Conservation (phyloP, 2,329 filamentous ascomycete genomes). For the Aciculosporium take region DNA sequence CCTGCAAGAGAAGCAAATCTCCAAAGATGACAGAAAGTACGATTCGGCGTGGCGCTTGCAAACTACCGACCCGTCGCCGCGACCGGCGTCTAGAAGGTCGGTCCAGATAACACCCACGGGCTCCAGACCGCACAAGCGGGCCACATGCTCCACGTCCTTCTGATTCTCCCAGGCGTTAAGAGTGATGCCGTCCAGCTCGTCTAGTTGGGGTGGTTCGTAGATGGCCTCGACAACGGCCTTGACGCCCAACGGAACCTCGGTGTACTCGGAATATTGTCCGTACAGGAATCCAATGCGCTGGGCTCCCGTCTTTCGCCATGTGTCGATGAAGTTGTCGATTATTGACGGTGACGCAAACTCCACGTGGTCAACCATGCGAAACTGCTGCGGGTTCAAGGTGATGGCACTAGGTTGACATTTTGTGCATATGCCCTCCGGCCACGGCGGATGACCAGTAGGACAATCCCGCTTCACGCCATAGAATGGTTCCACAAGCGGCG, state of each 20-base stretch:
- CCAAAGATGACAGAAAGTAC: constrained; percentile 83
- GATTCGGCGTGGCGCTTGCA: constrained; percentile 96
- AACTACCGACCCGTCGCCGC: constrained; percentile 69
- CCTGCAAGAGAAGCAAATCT: constrained; percentile 77
- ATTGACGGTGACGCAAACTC: constrained; percentile 79
- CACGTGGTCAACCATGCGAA: constrained; percentile 95
- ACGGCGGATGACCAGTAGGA: constrained; percentile 81
- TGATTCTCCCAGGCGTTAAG: constrained; percentile 76
- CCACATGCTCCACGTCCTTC: constrained; percentile 65
- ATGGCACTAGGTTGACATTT: constrained; percentile 98
- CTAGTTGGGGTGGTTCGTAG: constrained; percentile 85
- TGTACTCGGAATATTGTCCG: constrained; percentile 79
- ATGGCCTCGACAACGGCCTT: constrained; percentile 96
- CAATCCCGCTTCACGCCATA: constrained; percentile 81
- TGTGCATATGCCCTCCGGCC: constrained; percentile 93
- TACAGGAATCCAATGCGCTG: constrained; percentile 87
- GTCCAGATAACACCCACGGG: constrained; percentile 91
- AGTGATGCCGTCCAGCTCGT: constrained; percentile 79
- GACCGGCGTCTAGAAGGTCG: constrained; percentile 71
- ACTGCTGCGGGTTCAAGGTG: constrained; percentile 81
- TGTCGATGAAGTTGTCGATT: constrained; percentile 79
- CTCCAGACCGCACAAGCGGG: constrained; percentile 69
- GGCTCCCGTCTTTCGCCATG: constrained; percentile 73
- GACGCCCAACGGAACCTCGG: constrained; percentile 80
- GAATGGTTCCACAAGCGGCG: constrained; percentile 82